Base-by-base conservation (phyloP, 23 red algal species). In the Cyanidiococcus yangmingshanensis region DNA sequence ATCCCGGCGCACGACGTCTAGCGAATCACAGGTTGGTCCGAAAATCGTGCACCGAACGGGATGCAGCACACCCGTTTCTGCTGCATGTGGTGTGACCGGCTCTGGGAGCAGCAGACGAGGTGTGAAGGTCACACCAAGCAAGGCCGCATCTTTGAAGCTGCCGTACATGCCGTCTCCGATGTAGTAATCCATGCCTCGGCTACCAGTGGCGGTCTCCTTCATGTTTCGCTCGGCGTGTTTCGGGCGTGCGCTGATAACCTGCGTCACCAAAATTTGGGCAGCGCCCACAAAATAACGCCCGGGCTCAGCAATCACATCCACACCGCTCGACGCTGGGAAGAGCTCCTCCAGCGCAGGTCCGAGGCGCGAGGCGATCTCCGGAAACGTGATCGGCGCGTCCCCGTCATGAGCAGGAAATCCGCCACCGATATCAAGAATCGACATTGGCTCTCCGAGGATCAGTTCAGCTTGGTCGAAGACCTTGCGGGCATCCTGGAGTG, bases 291-390 rank as follows among this genome's bases (percentile, higher is more conserved):
- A 80, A 76, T 83, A 95, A 30, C 91, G 86, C 3, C 91, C 91
- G 1, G 91, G 91, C 75, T 95, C 91, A 1, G 91, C 91, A 41
- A 95, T 89, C 38, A 95, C 86, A 41, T 76, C 71, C 25, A 95
- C 79, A 1, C 80, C 63, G 37, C 41, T 36, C 17, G 38, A 41
- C 0, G 15, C 1, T 39, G 78, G 78, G 39, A 95, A 95, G 34
- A 89, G 32, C 50, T 71, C 39, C 33, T 80, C 76, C 74, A 95
- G 37, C 0, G 68, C 30, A 39, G 74, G 76, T 59, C 85, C 50
- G 25, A 95, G 63, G 18, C 38, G 54, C 32, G 58, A 59, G 0
- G 74, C 84, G 40, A 95, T 89, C 40, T 90, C 76, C 7, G 54
- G 67, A 78, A 90, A 90, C 15, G 86, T 87, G 35, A 95, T 88